Percentiles rank a stretch among this genome's conserved stretches.
Evolutionary conservation across 257 asterid genomes (phyloP).

Genomic region (Solanum commersonii): DNA sequence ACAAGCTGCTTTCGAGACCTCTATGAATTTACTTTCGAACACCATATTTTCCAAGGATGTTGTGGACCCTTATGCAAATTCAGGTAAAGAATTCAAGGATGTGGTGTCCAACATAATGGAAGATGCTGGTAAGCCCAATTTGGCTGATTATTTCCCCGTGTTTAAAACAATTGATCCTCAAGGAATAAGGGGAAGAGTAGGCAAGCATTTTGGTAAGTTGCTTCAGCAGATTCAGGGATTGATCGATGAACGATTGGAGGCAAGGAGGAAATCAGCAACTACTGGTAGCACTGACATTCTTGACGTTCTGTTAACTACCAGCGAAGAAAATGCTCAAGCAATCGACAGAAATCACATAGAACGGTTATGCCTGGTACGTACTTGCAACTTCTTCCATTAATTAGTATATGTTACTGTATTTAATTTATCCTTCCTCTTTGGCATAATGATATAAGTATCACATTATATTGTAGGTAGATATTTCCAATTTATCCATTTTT

Average conservation of each 20-base stretch:
- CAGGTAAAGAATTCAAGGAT: conserved; percentile 56
- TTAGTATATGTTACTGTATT: neutral
- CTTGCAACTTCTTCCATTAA: neutral
- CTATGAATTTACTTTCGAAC: conserved; percentile 33
- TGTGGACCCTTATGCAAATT: conserved; percentile 45
- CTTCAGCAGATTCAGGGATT: conserved; percentile 22
- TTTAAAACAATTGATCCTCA: conserved; percentile 42
- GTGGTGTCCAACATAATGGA: conserved; percentile 34
- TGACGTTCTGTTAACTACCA: neutral
- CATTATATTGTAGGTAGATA: neutral
- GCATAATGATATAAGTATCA: neutral
- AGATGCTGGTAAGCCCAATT: conserved; percentile 61
- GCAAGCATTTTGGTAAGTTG: conserved; percentile 24
- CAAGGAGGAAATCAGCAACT: neutral
- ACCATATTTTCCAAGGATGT: conserved; percentile 48
- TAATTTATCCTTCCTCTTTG: neutral
- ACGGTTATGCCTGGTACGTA: neutral
- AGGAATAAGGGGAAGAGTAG: conserved; percentile 42
- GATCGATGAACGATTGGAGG: conserved; percentile 32
- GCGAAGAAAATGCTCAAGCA: neutral
- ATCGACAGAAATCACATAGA: neutral
- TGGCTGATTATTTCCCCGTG: conserved; percentile 49
- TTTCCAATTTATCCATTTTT: neutral
- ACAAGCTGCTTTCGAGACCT: conserved; percentile 43
- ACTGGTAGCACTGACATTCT: neutral